Base-by-base conservation (phyloP, 139 green algal genomes). In the Coelastrella sp. region DNA sequence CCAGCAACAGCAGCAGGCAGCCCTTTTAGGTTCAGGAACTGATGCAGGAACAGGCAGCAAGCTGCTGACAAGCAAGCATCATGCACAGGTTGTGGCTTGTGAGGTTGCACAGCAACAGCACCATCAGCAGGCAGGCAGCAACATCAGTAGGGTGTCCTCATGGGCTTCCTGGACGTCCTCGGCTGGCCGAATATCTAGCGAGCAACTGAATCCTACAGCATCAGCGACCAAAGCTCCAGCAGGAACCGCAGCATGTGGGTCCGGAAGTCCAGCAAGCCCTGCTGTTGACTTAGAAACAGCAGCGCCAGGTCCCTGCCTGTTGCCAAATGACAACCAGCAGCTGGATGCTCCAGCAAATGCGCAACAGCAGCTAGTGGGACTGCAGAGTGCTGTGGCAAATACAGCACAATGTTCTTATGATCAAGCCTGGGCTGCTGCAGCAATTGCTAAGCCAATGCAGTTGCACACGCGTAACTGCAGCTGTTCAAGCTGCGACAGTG, bases 121-220 rank as follows among this genome's bases (percentile, higher is more conserved):
- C 47, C 83, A 80, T n/a, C 83, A 80, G 83, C 83, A 88, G 83
- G 47, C 66, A 47, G 57, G 5, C 17, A 47, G 57, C 5, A 80
- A 11, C 19, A 71, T 88, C 66, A 88, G 83, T 68, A 66, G 83
- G 20, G 83, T 59, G 14, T 66, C 83, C 5, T 88, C 83, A 0
- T 88, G 83, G 83, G 64, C 66, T 3, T 88, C 83, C 16, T n/a
- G 22, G 7, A 20, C 83, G 7, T 88, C 83, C 20, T 65, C 64
- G 7, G 61, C 16, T 61, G 22, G 8, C 19, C 10, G n/a, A n/a
- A 16, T 19, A 47, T 77, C 71, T 47, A 16, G 14, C 17, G 71
- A 71, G 7, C 58, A 86, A 22, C 80, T 73, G 58, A 59, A n/a
- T 10, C 10, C 61, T 65, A 47, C 64, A 77, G 66, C 81, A 78